Percentiles rank a stretch among this genome's conserved stretches.
Conservation (phyloP, 1,139 yeast species). For the Keqinozyma sinolaborantium region DNA sequence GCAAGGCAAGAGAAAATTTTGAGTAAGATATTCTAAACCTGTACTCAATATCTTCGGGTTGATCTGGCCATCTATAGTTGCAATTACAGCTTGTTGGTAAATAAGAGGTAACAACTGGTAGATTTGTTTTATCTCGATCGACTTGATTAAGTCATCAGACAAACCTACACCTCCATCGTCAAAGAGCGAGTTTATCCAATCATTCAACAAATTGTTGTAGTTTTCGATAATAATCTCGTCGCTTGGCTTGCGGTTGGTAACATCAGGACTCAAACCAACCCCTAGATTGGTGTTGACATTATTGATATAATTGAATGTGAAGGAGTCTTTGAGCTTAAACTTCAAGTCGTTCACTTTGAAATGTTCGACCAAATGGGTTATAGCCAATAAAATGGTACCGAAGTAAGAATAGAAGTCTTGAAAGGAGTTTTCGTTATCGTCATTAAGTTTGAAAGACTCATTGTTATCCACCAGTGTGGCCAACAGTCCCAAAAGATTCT, state of each 20-base stretch:
- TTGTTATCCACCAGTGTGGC: constrained; percentile 29
- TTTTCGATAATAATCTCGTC: constrained; percentile 30
- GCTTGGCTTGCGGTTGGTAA: constrained; percentile 17
- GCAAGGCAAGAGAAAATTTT: constrained; percentile 39
- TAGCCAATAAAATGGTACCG: constrained; percentile 54
- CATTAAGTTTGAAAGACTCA: constrained; percentile 32
- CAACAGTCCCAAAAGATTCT: constrained; percentile 21
- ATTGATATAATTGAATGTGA: constrained; percentile 30
- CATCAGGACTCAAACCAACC: constrained; percentile 24
- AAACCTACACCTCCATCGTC: constrained; percentile 74
- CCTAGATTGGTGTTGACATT: constrained; percentile 30
- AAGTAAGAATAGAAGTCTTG: constrained; percentile 70
- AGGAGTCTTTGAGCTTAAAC: constrained; percentile 26
- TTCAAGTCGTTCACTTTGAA: constrained; percentile 38
- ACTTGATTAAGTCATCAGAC: constrained; percentile 74
- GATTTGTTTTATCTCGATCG: constrained; percentile 65
- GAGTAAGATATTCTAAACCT: constrained; percentile 45
- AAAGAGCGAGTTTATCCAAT: constrained; percentile 80
- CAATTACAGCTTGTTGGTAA: constrained; percentile 68
- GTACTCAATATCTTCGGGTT: constrained; percentile 28
- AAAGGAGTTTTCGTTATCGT: constrained; percentile 50
- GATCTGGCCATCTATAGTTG: constrained; percentile 54
- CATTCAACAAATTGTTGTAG: constrained; percentile 51
- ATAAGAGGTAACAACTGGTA: constrained; percentile 68
- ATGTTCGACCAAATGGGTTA: constrained; percentile 41